These are phyloP conservation scores for Esteya vermicola DNA, from an alignment of 2,329 filamentous ascomycete genomes.

Conservation along the genomic window DNA sequence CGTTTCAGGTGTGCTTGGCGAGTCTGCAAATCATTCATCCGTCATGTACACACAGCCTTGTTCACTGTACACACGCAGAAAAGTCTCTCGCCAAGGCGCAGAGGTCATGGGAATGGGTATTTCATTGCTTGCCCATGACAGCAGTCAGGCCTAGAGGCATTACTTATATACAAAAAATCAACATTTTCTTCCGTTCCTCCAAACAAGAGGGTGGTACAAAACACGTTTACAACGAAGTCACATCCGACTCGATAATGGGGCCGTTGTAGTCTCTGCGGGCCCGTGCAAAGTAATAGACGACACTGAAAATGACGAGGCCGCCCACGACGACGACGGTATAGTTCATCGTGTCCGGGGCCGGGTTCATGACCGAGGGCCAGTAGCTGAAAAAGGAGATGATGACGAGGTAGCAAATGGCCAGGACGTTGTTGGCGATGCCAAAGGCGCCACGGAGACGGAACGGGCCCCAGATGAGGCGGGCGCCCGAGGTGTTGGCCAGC, in stretches of 20 bases:
- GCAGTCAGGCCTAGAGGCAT: too few species aligned
- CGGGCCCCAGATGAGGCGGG: conserved; percentile 33
- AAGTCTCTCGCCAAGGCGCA: too few species aligned
- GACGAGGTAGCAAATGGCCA: conserved; percentile 26
- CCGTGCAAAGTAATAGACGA: conserved; percentile 20
- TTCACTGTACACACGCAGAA: too few species aligned
- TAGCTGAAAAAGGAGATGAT: conserved; percentile 31
- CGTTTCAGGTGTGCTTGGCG: too few species aligned
- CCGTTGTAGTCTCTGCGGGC: conserved; percentile 11
- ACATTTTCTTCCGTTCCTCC: too few species aligned
- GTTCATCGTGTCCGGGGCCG: conserved; percentile 27
- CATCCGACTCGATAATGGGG: conserved; percentile 6
- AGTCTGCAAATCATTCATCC: too few species aligned
- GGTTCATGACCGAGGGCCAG: conserved; percentile 24
- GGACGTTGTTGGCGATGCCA: conserved; percentile 25
- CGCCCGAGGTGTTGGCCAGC: conserved; percentile 31
- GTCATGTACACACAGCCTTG: too few species aligned
- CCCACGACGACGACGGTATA: conserved; percentile 29
- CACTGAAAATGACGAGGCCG: conserved; percentile 20
- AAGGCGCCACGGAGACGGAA: conserved; percentile 26
- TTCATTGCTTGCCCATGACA: too few species aligned
- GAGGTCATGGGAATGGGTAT: too few species aligned
- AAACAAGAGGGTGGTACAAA: too few species aligned
- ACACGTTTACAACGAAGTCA: too few species aligned
- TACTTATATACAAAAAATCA: too few species aligned